Conservation (phyloP, 257 asterid species). For the Gentiana straminea region DNA sequence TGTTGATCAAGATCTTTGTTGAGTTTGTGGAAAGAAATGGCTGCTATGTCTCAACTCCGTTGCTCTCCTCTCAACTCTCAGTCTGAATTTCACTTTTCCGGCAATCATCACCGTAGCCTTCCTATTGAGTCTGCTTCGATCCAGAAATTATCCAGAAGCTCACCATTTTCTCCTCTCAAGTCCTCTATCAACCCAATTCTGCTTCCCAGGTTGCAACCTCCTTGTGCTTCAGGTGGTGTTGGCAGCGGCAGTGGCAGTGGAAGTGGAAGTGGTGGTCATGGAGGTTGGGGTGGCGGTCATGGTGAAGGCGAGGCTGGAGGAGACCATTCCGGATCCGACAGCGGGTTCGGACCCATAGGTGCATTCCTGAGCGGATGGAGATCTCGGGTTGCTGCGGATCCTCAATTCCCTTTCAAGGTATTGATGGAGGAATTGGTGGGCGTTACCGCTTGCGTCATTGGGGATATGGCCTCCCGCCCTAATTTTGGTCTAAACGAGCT, state of each 20-base stretch:
- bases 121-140: background rate
- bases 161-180: background rate
- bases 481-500: constrained; percentile 90
- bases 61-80: constrained; percentile 11
- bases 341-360: constrained; percentile 65
- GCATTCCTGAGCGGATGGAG: constrained; percentile 78
- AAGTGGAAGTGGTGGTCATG: constrained; percentile 8
- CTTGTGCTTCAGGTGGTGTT: constrained; percentile 12
- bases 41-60: constrained; percentile 25
- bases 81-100: background rate
- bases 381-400: constrained; percentile 84
- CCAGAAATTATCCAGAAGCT: constrained; percentile 4
- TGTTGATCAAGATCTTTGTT: no score
- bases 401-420: constrained; percentile 86
- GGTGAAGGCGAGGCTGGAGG: constrained; percentile 29
- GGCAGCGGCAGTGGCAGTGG: constrained; percentile 6
- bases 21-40: constrained; percentile 4
- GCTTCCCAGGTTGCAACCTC: constrained; percentile 3
- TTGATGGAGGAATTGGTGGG: constrained; percentile 92
- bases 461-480: constrained; percentile 95
- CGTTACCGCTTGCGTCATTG: constrained; percentile 67
- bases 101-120: background rate
- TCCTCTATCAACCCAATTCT: background rate
- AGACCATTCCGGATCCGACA: constrained; percentile 28
- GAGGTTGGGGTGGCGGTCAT: constrained; percentile 27